Evolutionary conservation across 768 basidiomycete species (phyloP).

Genomic region (Tricholoma sp.): DNA sequence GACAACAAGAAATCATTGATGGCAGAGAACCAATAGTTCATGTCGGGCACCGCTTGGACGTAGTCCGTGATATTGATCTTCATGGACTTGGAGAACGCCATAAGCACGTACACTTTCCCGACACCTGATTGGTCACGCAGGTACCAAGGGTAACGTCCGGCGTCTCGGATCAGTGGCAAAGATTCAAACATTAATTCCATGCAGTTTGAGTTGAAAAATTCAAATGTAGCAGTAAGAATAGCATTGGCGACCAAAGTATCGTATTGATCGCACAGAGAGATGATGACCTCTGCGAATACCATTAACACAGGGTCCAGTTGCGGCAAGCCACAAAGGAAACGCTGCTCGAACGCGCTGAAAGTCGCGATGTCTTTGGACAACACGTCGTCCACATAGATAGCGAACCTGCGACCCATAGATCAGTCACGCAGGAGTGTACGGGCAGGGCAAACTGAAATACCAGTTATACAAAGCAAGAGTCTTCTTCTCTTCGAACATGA

Average conservation of each 20-base stretch:
- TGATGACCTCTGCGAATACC: slow-evolving; percentile 9
- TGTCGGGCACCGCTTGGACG: slow-evolving; percentile 18
- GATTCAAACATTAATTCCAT: slow-evolving; percentile 11
- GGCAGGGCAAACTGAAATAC: background rate
- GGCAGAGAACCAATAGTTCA: slow-evolving; percentile 13
- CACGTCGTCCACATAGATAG: slow-evolving; percentile 19
- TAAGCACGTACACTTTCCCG: slow-evolving; percentile 12
- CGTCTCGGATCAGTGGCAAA: slow-evolving; percentile 2
- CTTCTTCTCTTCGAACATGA: slow-evolving; percentile 15
- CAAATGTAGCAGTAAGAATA: slow-evolving; percentile 14
- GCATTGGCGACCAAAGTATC: slow-evolving; percentile 12
- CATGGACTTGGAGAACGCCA: slow-evolving; percentile 14
- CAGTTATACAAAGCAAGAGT: slow-evolving; percentile 16
- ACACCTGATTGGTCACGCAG: slow-evolving; percentile 17
- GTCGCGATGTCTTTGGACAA: slow-evolving; percentile 4
- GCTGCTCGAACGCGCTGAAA: slow-evolving; percentile 12
- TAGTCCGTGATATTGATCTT: slow-evolving; percentile 11
- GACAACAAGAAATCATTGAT: slow-evolving; percentile 21
- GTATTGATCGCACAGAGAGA: background rate
- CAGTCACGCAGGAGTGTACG: background rate
- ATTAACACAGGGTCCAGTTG: slow-evolving; percentile 16
- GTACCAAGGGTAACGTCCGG: slow-evolving; percentile 16
- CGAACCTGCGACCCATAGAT: slow-evolving; percentile 8
- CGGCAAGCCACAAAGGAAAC: slow-evolving; percentile 12
- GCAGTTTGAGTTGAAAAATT: slow-evolving; percentile 15